Evolutionary conservation across 495 filamentous ascomycete species (phyloP), one percentile per base, ranked within the genome.

Genomic region (Penicillium ucsense): DNA sequence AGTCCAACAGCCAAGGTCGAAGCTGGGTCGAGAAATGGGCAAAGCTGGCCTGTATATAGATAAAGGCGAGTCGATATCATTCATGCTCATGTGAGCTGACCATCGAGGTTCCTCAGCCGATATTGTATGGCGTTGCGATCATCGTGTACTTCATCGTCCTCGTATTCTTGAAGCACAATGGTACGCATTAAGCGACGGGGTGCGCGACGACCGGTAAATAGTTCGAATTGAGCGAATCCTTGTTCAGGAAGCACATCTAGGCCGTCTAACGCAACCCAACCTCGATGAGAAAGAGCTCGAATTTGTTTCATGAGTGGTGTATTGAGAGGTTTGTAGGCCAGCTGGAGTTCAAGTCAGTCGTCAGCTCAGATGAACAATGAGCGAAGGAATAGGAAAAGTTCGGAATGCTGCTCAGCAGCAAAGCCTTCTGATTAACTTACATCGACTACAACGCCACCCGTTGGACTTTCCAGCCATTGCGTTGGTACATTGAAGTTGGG

Each of bases 151-250:
- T 69, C 68, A 8, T 71, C 68, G 6, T 54, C 60, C 44, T 61
- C 59, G 43, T 70, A 71, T 41, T 71, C 65, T 39, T 68, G 56
- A 5, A 71, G 52, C 5, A 71, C 62, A 32, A 71, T 61, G 6
- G 57, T 65, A 6, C 68, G 63, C 86, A 91, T 89, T 6, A 86
- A 50, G 39, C 77, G 72, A 43, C 82, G 76, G 0, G 86, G 86
- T 12, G 85, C 86, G 55, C 83, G 76, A 27, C 85, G 74, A 2
- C 85, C 86, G 1, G 85, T 86, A 65, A 89, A 86, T 10, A 89
- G 64, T 59, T 89, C 86, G 55, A 89, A 91, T 31, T 87, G 84
- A 36, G 85, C 84, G 59, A 85, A 87, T 0, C 82, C 86, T 70
- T 88, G 86, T 63, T 89, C 85, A 0, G 81, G 79, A 3, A 91